Conservation (phyloP, 2,329 filamentous ascomycete genomes). For the Cercospora sp. region DNA sequence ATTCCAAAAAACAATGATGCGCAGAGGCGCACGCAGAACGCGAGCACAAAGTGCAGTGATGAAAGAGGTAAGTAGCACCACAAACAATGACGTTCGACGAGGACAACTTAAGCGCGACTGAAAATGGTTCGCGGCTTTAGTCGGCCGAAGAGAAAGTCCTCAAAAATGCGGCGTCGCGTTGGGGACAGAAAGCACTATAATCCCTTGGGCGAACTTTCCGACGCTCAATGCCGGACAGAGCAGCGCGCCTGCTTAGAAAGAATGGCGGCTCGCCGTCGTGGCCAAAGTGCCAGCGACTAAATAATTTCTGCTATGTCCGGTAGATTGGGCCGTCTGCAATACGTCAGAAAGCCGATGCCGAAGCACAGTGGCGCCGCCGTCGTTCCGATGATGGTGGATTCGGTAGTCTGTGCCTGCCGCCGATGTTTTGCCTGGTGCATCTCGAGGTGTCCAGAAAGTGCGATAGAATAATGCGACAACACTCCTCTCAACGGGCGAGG, state of each 20-base stretch:
- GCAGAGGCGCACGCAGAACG: not conserved
- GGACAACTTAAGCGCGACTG: slow-evolving; percentile 2
- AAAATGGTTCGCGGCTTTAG: slow-evolving; percentile 3
- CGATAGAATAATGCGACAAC: not conserved
- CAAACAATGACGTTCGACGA: slow-evolving; percentile 5
- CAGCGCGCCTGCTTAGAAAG: slow-evolving; percentile 1
- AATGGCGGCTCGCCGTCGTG: not conserved
- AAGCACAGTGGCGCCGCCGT: not conserved
- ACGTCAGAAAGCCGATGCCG: not conserved
- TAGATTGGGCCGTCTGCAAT: not conserved
- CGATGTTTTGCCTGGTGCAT: not conserved
- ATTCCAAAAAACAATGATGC: not conserved
- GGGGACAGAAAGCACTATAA: not conserved
- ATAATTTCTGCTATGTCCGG: not conserved
- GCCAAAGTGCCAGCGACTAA: slow-evolving; percentile 4
- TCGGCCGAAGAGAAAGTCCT: slow-evolving; percentile 7
- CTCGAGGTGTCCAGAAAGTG: not conserved
- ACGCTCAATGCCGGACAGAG: not conserved
- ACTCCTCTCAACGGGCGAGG: not conserved
- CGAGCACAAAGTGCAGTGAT: not conserved
- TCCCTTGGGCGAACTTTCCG: not conserved
- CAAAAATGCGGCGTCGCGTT: not conserved
- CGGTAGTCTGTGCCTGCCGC: not conserved
- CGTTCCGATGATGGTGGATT: slow-evolving; percentile 3
- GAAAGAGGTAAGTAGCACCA: not conserved